Evolutionary conservation across 2,329 filamentous ascomycete genomes (phyloP).

Genomic region (Ceratocystis destructans): DNA sequence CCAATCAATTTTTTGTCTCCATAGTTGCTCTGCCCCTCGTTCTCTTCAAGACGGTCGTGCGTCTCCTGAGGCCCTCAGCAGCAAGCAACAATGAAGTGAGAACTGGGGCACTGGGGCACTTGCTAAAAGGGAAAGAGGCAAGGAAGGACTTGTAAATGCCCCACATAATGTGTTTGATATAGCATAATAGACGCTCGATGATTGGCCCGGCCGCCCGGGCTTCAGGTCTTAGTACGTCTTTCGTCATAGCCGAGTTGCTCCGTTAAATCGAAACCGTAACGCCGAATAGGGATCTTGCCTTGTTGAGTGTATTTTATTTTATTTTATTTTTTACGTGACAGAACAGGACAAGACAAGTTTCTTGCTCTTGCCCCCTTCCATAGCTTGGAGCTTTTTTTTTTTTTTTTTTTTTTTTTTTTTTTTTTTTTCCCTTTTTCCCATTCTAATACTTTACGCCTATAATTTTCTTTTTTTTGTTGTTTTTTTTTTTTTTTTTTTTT

Average conservation of each 20-base stretch:
- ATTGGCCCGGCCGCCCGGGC: conserved; percentile 20
- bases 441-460: too few species aligned
- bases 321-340: too few species aligned
- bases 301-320: conserved; percentile 3
- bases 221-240: conserved; percentile 15
- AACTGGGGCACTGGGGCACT: background rate
- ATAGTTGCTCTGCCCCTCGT: background rate
- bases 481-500: too few species aligned
- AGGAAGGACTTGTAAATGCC: conserved; percentile 10
- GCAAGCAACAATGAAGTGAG: conserved; percentile 2
- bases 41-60: conserved; percentile 4
- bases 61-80: background rate
- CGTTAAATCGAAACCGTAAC: conserved; percentile 19
- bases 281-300: conserved; percentile 18
- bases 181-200: conserved; percentile 17
- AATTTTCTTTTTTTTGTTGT: too few species aligned
- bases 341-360: background rate
- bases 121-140: conserved; percentile 8
- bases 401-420: background rate
- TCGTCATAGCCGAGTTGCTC: conserved; percentile 20
- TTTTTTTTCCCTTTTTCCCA: background rate
- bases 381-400: background rate
- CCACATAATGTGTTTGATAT: conserved; percentile 6
- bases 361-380: conserved; percentile 3
- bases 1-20: conserved; percentile 1